phyloP scores from a whole-genome alignment of 2,329 filamentous ascomycete species.

The Xylariaceae sp. region DNA sequence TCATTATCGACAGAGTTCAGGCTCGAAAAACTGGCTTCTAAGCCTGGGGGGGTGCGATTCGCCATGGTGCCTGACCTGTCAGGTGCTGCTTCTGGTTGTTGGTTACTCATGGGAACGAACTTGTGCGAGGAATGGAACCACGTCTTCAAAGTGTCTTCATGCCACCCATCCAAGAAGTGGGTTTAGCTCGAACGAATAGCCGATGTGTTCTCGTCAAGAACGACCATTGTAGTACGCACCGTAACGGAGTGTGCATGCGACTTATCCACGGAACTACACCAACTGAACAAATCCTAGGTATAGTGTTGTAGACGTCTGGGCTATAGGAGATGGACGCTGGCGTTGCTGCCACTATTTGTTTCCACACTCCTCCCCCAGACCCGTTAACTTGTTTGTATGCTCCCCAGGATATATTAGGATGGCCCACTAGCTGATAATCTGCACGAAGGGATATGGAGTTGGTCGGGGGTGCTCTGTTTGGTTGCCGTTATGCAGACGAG shows the following conservation, averaged over 20 bases:
- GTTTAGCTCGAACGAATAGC: slow-evolving; percentile 38
- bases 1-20: slow-evolving; percentile 44
- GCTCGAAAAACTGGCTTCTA: slow-evolving; percentile 44
- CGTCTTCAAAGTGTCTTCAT: slow-evolving; percentile 35
- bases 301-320: background rate
- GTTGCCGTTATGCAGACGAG: slow-evolving; percentile 29
- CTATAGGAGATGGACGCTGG: background rate
- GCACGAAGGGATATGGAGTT: slow-evolving; percentile 12
- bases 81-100: slow-evolving; percentile 25
- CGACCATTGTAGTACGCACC: slow-evolving; percentile 41
- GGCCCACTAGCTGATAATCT: background rate
- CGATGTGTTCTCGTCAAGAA: slow-evolving; percentile 33
- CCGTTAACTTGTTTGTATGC: slow-evolving; percentile 14
- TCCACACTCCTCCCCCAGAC: slow-evolving; percentile 14
- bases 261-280: slow-evolving; percentile 25
- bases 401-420: background rate
- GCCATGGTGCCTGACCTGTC: slow-evolving; percentile 37
- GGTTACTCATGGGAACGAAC: slow-evolving; percentile 24
- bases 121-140: slow-evolving; percentile 38
- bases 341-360: slow-evolving; percentile 6
- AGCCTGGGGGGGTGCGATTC: slow-evolving; percentile 34
- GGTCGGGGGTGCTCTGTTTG: slow-evolving; percentile 25
- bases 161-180: slow-evolving; percentile 35
- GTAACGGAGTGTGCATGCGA: slow-evolving; percentile 35
- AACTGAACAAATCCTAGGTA: slow-evolving; percentile 17